These are phyloP conservation scores for Amyloporia xantha DNA, from an alignment of 768 basidiomycete genomes.

Conservation along the genomic window DNA sequence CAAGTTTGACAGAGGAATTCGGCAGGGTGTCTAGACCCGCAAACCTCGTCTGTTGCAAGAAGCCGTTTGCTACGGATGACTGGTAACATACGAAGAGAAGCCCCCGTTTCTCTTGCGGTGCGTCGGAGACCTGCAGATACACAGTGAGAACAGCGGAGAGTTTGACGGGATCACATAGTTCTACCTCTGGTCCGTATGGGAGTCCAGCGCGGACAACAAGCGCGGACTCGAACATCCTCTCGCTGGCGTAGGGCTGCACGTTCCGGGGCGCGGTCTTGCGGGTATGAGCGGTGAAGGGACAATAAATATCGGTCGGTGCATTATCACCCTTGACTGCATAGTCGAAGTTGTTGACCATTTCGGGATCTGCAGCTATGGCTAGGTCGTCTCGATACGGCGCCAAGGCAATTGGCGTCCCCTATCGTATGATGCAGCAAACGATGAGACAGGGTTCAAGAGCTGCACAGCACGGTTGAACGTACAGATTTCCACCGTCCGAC, in stretches of 20 bases:
- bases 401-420: background rate
- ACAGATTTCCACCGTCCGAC: conserved; percentile 53
- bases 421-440: too few relatives aligned
- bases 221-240: conserved; percentile 17
- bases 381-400: background rate
- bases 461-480: too few relatives aligned
- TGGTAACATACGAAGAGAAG: conserved; percentile 33
- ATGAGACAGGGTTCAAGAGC: too few relatives aligned
- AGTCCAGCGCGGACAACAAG: conserved; percentile 28
- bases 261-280: conserved; percentile 41
- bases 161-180: background rate
- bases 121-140: background rate
- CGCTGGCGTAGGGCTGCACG: conserved; percentile 15
- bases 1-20: too few relatives aligned
- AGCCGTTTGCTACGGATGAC: conserved; percentile 32
- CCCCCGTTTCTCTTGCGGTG: conserved; percentile 2
- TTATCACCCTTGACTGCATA: background rate
- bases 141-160: too few relatives aligned
- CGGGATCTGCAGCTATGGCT: background rate
- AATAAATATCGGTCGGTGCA: conserved; percentile 13
- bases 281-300: conserved; percentile 43
- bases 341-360: background rate
- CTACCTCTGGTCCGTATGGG: conserved; percentile 30
- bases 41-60: conserved; percentile 23
- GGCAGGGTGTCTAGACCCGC: too few relatives aligned